These are phyloP conservation scores for Aquanectria penicillioides DNA, from an alignment of 2,329 filamentous ascomycete genomes.

Conservation along the genomic window DNA sequence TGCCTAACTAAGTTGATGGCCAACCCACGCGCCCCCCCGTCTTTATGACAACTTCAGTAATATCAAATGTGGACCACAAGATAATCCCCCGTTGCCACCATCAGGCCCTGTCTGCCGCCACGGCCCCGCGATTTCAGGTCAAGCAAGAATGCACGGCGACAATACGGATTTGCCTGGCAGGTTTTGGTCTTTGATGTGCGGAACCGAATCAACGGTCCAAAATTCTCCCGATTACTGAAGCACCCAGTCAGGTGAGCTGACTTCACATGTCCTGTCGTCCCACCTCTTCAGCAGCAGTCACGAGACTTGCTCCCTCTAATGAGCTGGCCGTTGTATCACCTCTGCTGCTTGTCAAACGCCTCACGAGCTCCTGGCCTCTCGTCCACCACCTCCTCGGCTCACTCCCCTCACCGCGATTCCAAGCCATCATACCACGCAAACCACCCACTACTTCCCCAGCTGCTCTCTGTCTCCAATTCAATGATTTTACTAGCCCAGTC, in stretches of 20 bases:
- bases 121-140: constrained; percentile 18
- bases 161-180: too few relatives aligned
- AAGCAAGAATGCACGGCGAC: constrained; percentile 8
- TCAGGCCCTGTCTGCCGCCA: constrained; percentile 18
- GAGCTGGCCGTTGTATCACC: constrained; percentile 8
- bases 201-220: constrained; percentile 6
- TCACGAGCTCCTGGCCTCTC: constrained; percentile 16
- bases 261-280: constrained; percentile 29
- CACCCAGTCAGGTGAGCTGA: constrained; percentile 28
- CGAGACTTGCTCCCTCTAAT: constrained; percentile 25
- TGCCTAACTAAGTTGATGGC: constrained; percentile 29
- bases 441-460: background rate
- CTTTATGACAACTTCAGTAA: constrained; percentile 7
- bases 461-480: background rate
- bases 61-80: constrained; percentile 21
- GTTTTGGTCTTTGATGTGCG: constrained; percentile 1
- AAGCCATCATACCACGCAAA: constrained; percentile 6
- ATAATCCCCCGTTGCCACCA: background rate
- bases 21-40: constrained; percentile 11
- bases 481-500: too few relatives aligned
- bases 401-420: constrained; percentile 6
- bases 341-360: constrained; percentile 11
- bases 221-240: constrained; percentile 13
- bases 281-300: constrained; percentile 24
- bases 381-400: constrained; percentile 17